phyloP scores from a whole-genome alignment of 2,329 filamentous ascomycete species.

The Fusarium neocosmosporiellum region DNA sequence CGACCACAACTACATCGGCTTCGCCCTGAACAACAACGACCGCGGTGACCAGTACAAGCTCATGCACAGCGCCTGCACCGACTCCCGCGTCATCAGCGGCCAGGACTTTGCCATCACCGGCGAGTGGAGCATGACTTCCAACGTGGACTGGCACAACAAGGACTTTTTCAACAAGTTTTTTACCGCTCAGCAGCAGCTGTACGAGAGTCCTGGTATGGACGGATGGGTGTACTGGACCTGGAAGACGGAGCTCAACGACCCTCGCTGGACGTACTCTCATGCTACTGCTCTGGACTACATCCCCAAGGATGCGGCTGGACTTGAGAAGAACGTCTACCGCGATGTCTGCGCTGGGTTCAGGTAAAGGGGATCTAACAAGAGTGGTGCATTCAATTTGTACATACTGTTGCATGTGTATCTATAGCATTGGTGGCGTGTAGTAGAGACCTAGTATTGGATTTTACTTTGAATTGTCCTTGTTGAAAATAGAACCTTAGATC shows the following conservation, averaged over 20 bases:
- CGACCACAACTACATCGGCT: slow-evolving; percentile 35
- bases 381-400: background rate
- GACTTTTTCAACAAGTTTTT: slow-evolving; percentile 32
- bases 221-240: slow-evolving; percentile 35
- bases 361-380: background rate
- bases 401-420: background rate
- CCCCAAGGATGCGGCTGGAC: slow-evolving; percentile 25
- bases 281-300: slow-evolving; percentile 21
- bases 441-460: background rate
- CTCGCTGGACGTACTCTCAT: slow-evolving; percentile 32
- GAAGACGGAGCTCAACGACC: slow-evolving; percentile 33
- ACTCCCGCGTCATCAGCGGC: slow-evolving; percentile 15
- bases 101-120: slow-evolving; percentile 28
- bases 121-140: slow-evolving; percentile 35
- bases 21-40: slow-evolving; percentile 4
- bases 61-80: slow-evolving; percentile 30
- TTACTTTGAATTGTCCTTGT: background rate
- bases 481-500: background rate
- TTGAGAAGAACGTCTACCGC: slow-evolving; percentile 30
- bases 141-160: slow-evolving; percentile 20
- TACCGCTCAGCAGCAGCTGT: slow-evolving; percentile 31
- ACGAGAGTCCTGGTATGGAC: slow-evolving; percentile 30
- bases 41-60: slow-evolving; percentile 3
- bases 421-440: background rate
- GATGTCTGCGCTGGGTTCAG: slow-evolving; percentile 27